These are phyloP conservation scores for Phtheirospermum japonicum DNA, from an alignment of 257 asterid species.

Conservation along the genomic window DNA sequence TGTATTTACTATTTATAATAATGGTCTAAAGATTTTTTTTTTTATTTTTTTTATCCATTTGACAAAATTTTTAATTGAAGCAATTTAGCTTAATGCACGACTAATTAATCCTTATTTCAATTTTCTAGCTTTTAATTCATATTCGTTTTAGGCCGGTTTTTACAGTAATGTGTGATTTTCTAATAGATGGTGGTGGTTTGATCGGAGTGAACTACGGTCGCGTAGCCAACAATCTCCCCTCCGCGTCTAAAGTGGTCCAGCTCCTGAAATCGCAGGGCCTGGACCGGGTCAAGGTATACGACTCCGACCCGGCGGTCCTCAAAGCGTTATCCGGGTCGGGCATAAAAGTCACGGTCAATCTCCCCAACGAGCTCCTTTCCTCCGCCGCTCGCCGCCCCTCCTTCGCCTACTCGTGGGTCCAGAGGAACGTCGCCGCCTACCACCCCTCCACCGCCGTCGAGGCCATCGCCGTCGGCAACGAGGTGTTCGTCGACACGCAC, in stretches of 20 bases:
- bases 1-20: no score
- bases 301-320: slow-evolving; percentile 81
- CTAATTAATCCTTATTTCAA: no score
- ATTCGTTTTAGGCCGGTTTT: no score
- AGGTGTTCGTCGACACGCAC: slow-evolving; percentile 76
- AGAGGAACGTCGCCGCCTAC: slow-evolving; percentile 54
- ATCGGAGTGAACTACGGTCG: slow-evolving; percentile 90
- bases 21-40: no score
- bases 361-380: slow-evolving; percentile 85
- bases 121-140: no score
- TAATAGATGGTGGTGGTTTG: slow-evolving; percentile 48
- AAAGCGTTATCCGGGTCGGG: slow-evolving; percentile 72
- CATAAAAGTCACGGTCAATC: slow-evolving; percentile 59
- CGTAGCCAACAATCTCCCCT: slow-evolving; percentile 75
- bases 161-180: neutral
- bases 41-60: no score
- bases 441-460: slow-evolving; percentile 71
- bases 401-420: slow-evolving; percentile 67
- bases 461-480: slow-evolving; percentile 88
- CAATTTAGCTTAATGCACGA: no score
- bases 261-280: slow-evolving; percentile 71
- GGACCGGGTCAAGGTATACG: slow-evolving; percentile 74
- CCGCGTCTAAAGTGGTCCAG: slow-evolving; percentile 60
- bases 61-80: no score
- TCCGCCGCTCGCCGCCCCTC: slow-evolving; percentile 62